phyloP scores from a whole-genome alignment of 257 asterid genomes.

The Solanum tacnaense region DNA sequence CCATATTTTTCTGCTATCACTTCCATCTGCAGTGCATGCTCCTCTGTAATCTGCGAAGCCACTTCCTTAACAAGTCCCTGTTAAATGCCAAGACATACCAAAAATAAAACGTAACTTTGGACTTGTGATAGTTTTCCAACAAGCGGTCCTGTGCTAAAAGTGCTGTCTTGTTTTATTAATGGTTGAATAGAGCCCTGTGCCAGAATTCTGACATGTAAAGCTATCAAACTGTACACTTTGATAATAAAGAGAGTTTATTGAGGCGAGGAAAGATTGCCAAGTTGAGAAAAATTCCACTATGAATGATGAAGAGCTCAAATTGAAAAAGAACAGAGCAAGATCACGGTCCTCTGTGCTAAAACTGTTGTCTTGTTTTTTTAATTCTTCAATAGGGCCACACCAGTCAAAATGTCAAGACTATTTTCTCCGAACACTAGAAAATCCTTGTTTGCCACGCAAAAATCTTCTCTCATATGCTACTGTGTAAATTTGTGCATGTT shows the following conservation, averaged over 20 bases:
- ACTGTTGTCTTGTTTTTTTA: neutral
- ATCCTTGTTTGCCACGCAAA: neutral
- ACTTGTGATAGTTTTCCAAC: neutral
- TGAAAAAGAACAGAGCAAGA: neutral
- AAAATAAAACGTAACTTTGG: neutral
- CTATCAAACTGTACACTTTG: neutral
- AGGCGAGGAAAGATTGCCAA: neutral
- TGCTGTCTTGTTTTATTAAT: neutral
- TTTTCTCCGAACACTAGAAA: neutral
- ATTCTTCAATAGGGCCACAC: neutral
- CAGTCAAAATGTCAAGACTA: neutral
- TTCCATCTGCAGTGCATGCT: neutral
- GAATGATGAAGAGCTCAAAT: neutral
- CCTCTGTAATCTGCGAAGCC: neutral
- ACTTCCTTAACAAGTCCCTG: neutral
- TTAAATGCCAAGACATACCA: neutral
- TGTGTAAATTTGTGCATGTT: neutral
- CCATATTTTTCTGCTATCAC: neutral
- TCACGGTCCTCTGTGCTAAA: neutral
- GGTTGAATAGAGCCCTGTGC: neutral
- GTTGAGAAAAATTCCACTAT: neutral
- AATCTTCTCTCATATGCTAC: neutral
- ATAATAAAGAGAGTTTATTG: neutral
- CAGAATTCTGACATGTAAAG: neutral
- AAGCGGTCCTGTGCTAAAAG: neutral